Percentiles rank a stretch among this genome's conserved stretches.
Evolutionary conservation across 805 yeast genomes (phyloP).

Genomic region (Candida alai): DNA sequence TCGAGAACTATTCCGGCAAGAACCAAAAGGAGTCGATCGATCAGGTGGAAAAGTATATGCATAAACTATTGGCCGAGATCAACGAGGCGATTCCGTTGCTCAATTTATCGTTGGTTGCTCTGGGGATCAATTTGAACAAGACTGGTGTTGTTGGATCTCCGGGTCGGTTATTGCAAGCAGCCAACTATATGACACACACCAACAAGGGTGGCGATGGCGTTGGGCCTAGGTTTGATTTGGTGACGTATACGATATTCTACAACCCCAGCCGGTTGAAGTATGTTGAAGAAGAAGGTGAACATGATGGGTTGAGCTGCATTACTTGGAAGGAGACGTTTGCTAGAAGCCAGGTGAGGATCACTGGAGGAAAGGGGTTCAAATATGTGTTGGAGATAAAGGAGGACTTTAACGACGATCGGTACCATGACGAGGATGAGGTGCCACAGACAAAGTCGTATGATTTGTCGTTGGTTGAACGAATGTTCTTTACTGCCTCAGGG

Average conservation of each 20-base stretch:
- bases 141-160: constrained; percentile 60
- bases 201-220: constrained; percentile 12
- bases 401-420: constrained; percentile 65
- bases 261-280: constrained; percentile 44
- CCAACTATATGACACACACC: constrained; percentile 42
- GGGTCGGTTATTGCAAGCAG: constrained; percentile 61
- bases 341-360: constrained; percentile 44
- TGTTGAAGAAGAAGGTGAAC: constrained; percentile 18
- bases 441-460: constrained; percentile 33
- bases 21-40: constrained; percentile 37
- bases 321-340: constrained; percentile 76
- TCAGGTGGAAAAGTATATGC: constrained; percentile 49
- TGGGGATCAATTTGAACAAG: constrained; percentile 56
- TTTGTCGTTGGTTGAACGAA: constrained; percentile 41
- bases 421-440: constrained; percentile 56
- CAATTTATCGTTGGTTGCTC: constrained; percentile 60
- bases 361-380: constrained; percentile 24
- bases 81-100: constrained; percentile 69
- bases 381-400: constrained; percentile 51
- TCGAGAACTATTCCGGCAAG: constrained; percentile 23
- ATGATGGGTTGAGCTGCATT: constrained; percentile 35
- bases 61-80: constrained; percentile 45
- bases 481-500: constrained; percentile 72
- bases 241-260: constrained; percentile 60
- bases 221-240: constrained; percentile 59